A percentile compares a stretch with the other conserved stretches of the same genome.
Evolutionary conservation across 2,329 filamentous ascomycete species (phyloP).

Genomic region (Dothistroma pini): DNA sequence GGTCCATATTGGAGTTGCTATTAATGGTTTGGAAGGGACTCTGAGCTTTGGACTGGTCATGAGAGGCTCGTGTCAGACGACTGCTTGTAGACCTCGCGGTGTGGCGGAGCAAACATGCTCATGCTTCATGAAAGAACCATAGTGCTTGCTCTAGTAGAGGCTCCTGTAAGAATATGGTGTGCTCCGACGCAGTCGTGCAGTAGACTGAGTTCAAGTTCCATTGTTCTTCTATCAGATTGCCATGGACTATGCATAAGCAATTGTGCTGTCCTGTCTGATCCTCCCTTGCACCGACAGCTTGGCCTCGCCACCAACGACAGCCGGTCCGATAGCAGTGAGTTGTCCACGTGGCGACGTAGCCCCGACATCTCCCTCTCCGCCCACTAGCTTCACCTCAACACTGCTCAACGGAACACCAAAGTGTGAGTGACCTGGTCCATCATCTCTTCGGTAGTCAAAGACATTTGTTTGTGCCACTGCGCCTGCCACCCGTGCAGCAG

Average conservation of each 20-base stretch:
- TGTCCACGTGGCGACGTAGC: slow-evolving; percentile 50
- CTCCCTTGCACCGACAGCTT: slow-evolving; percentile 61
- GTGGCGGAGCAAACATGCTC: too few species aligned
- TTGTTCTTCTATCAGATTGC: not conserved
- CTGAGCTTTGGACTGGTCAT: too few species aligned
- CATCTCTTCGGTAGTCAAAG: slow-evolving; percentile 72
- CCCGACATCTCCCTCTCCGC: slow-evolving; percentile 47
- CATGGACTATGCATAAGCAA: slow-evolving; percentile 41
- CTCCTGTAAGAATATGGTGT: too few species aligned
- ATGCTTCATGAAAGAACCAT: too few species aligned
- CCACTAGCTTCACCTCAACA: slow-evolving; percentile 63
- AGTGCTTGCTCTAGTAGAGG: too few species aligned
- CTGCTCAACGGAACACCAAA: slow-evolving; percentile 80
- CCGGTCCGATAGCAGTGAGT: slow-evolving; percentile 68
- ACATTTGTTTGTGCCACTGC: slow-evolving; percentile 82
- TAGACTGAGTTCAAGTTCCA: not conserved
- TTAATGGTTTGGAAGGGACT: too few species aligned
- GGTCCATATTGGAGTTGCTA: too few species aligned
- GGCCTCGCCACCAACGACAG: slow-evolving; percentile 65
- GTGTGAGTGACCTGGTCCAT: slow-evolving; percentile 52
- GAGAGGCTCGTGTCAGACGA: too few species aligned
- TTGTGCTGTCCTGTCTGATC: slow-evolving; percentile 68
- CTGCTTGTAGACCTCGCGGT: too few species aligned
- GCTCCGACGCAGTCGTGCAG: too few species aligned
- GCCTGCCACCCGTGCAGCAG: slow-evolving; percentile 78